phyloP scores from a whole-genome alignment of 805 yeast genomes.

The Myxozyma lipomycoides region DNA sequence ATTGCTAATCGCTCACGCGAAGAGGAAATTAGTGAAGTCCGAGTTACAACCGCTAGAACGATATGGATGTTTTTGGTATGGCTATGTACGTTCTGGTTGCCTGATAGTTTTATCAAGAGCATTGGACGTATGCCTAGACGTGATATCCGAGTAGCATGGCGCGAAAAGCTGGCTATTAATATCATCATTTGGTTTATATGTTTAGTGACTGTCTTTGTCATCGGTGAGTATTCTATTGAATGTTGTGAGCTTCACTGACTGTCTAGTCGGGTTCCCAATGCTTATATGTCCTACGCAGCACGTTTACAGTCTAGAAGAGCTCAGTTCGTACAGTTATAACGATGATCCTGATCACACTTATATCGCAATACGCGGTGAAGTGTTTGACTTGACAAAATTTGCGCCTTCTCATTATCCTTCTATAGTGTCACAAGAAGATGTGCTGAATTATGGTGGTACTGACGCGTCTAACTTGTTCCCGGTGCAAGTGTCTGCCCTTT shows the following conservation, averaged over 20 bases:
- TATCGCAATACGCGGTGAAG: conserved; percentile 41
- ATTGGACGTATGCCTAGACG: conserved; percentile 37
- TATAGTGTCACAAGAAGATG: conserved; percentile 36
- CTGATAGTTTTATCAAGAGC: conserved; percentile 35
- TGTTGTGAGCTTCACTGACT: conserved; percentile 7
- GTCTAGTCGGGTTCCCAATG: conserved; percentile 39
- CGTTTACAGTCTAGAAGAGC: conserved; percentile 37
- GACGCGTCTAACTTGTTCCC: conserved; percentile 41
- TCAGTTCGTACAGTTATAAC: conserved; percentile 33
- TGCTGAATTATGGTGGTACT: conserved; percentile 40
- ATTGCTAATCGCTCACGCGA: conserved; percentile 37
- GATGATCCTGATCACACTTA: conserved; percentile 36
- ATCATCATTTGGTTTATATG: conserved; percentile 43
- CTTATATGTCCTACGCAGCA: conserved; percentile 43
- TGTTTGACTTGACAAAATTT: conserved; percentile 41
- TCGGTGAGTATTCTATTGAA: conserved; percentile 8
- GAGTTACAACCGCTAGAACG: conserved; percentile 35
- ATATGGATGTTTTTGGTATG: conserved; percentile 41
- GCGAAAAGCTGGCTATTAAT: conserved; percentile 44
- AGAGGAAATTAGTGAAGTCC: conserved; percentile 31
- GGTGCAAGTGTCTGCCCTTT: conserved; percentile 41
- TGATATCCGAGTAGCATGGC: conserved; percentile 43
- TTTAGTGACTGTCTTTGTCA: conserved; percentile 20
- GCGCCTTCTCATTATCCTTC: conserved; percentile 41
- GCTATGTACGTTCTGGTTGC: conserved; percentile 42